These are phyloP conservation scores for Colletotrichum liaoningense DNA, from an alignment of 2,329 filamentous ascomycete genomes.

Conservation along the genomic window DNA sequence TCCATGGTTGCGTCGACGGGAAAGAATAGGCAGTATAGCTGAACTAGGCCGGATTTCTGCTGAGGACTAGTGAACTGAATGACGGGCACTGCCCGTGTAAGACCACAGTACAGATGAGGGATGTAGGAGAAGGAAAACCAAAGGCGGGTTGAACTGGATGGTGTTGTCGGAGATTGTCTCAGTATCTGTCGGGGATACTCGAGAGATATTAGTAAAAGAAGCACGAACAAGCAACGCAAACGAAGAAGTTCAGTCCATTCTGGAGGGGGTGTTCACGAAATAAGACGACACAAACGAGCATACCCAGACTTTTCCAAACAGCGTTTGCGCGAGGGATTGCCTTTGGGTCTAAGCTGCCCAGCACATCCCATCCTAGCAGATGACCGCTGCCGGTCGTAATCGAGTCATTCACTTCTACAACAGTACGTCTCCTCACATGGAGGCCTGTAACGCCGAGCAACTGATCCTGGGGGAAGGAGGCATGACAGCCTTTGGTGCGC, in stretches of 20 bases:
- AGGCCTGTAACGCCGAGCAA: background rate
- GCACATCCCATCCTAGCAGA: background rate
- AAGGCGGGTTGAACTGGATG: background rate
- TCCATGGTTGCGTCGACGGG: background rate
- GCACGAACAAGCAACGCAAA: background rate
- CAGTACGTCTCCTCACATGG: background rate
- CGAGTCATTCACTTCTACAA: conserved; percentile 10
- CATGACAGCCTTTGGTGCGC: background rate
- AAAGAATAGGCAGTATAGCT: background rate
- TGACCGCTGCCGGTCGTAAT: background rate
- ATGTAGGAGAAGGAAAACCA: background rate
- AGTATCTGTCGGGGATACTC: background rate
- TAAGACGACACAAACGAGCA: conserved; percentile 2
- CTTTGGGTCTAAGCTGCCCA: background rate
- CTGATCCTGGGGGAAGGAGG: background rate
- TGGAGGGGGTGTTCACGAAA: background rate
- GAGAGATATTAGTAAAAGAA: background rate
- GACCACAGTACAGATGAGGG: background rate
- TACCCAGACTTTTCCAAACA: background rate
- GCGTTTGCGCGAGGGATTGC: background rate
- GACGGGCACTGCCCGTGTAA: background rate
- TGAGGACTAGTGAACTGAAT: background rate
- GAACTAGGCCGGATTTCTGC: background rate
- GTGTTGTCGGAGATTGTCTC: background rate
- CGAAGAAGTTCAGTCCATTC: background rate